Base-by-base conservation (phyloP, 371 early-diverging fungal genomes). In the Mucor indicus region DNA sequence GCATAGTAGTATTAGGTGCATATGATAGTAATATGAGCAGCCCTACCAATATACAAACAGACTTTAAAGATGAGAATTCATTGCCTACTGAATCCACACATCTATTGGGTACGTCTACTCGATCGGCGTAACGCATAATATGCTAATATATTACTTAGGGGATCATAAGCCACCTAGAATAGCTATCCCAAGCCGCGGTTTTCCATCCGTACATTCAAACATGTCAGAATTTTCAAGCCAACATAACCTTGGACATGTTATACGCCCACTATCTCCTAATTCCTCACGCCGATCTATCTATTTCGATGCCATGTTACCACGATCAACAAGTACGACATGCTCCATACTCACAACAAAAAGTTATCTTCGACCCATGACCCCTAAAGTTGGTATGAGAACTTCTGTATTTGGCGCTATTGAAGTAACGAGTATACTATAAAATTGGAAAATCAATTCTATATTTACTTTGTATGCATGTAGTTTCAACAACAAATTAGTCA, bases 371-470 rank as follows among this genome's bases (percentile, higher is more conserved):
- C 60, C 69, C 2, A 71, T 71, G 58, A 66, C 72, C 3, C 75
- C 75, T 20, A 66, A 69, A 50, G 52, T 69, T 17, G 75, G 75
- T 21, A 64, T 75, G 13, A 44, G 75, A 48, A 64, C 75, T 32
- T 75, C 75, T 22, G 35, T 75, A 9, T 71, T 75, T 55, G 64
- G 75, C 24, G 75, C 75, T 11, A 71, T 75, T 24, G 75, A 75
- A 58, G 73, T 73, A 69, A 46, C 25, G 8, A 29, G 12, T 8
- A 29, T n/a, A n/a, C n/a, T n/a, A n/a, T n/a, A n/a, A n/a, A n/a
- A n/a, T n/a, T n/a, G n/a, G n/a, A n/a, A n/a, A n/a, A n/a, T n/a
- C n/a, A n/a, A n/a, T n/a, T n/a, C n/a, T n/a, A n/a, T n/a, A n/a
- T n/a, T n/a, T n/a, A n/a, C n/a, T n/a, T n/a, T n/a, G n/a, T n/a